Conservation (phyloP, 2,329 filamentous ascomycete genomes). For the Fusarium citri region DNA sequence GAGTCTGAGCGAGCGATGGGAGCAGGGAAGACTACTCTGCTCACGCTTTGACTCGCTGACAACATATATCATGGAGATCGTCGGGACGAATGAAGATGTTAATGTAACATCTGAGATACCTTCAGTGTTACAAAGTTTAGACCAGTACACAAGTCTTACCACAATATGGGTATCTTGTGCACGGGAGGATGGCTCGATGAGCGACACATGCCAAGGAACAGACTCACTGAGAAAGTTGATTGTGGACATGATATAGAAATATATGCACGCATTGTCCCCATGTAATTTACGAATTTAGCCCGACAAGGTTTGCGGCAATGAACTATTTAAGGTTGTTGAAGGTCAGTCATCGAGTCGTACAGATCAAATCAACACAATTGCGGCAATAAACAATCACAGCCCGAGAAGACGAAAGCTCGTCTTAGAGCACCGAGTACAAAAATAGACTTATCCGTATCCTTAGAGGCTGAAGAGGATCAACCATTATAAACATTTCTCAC, state of each 20-base stretch:
- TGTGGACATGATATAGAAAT: not conserved
- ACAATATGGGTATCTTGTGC: not conserved
- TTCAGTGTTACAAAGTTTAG: not conserved
- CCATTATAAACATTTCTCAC: too few species aligned
- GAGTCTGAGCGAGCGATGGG: conserved; percentile 8
- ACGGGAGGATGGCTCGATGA: fast-evolving
- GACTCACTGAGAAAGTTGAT: not conserved
- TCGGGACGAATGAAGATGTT: fast-evolving
- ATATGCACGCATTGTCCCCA: too few species aligned
- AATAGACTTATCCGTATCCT: too few species aligned
- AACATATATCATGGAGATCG: not conserved
- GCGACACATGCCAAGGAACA: not conserved
- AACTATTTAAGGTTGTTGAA: too few species aligned
- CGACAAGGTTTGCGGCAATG: too few species aligned
- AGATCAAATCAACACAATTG: too few species aligned
- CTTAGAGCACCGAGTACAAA: too few species aligned
- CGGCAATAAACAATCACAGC: too few species aligned
- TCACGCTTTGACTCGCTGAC: not conserved
- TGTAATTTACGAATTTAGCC: too few species aligned
- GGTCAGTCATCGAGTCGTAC: too few species aligned
- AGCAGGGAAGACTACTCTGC: not conserved
- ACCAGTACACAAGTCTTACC: conserved; percentile 9
- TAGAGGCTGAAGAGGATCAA: too few species aligned
- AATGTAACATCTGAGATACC: fast-evolving
- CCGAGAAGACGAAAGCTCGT: too few species aligned